These are phyloP conservation scores for Uromyces viciae-fabae DNA, from an alignment of 1,284 basidiomycete species.

Conservation along the genomic window DNA sequence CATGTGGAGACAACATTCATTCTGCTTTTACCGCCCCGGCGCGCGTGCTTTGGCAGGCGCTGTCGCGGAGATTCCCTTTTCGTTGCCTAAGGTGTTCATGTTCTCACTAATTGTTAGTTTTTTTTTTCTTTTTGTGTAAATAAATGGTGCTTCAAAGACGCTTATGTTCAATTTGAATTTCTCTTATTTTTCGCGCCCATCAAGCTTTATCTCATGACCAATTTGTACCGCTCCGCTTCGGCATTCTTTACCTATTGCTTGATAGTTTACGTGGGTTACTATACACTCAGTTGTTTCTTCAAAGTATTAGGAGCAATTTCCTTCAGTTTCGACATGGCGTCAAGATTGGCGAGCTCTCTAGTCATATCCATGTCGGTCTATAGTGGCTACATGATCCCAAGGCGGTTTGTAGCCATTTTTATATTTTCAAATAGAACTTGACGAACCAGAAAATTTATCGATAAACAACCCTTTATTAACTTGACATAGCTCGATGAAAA, in stretches of 20 bases:
- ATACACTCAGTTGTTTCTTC: conserved; percentile 56
- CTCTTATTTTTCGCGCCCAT: not conserved
- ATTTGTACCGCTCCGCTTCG: conserved; percentile 56
- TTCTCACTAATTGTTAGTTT: conserved; percentile 46
- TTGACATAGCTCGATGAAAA: conserved; percentile 18
- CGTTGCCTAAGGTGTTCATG: conserved; percentile 48
- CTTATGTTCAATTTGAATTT: too few relatives aligned
- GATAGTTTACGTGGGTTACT: conserved; percentile 48
- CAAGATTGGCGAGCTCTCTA: conserved; percentile 58
- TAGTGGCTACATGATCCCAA: conserved; percentile 57
- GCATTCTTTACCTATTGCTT: conserved; percentile 59
- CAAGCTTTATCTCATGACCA: conserved; percentile 56
- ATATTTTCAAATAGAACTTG: not conserved
- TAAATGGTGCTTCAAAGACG: not conserved
- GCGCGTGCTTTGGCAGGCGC: conserved; percentile 66
- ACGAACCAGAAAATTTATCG: too few relatives aligned
- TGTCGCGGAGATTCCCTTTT: conserved; percentile 59
- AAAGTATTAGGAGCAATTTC: conserved; percentile 57
- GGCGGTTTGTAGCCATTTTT: not conserved
- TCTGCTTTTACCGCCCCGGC: conserved; percentile 74
- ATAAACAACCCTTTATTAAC: not conserved
- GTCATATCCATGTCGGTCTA: conserved; percentile 58
- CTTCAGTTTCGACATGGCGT: conserved; percentile 56
- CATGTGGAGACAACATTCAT: conserved; percentile 63
- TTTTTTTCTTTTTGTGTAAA: too few relatives aligned